These are phyloP conservation scores for Ceratocystis harringtonii DNA, from an alignment of 2,329 filamentous ascomycete species.

Conservation along the genomic window DNA sequence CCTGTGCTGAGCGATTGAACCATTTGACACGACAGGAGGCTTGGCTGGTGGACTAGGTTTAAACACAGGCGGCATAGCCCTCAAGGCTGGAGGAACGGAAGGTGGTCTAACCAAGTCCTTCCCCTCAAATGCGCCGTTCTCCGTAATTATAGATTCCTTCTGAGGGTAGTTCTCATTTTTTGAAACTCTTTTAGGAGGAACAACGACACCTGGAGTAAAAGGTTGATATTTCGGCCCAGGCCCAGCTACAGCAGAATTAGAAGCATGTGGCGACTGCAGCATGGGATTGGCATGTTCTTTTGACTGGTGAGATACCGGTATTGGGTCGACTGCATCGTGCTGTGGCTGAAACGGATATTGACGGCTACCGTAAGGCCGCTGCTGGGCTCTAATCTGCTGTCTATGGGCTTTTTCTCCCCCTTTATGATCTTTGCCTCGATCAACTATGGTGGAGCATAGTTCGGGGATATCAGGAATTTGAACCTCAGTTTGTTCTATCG, in stretches of 20 bases:
- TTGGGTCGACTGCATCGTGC: not conserved
- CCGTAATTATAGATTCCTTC: not conserved
- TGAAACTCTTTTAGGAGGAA: not conserved
- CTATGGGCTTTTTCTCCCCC: conserved; percentile 9
- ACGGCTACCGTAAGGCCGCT: conserved; percentile 8
- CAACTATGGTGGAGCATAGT: conserved; percentile 24
- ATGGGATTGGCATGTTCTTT: not conserved
- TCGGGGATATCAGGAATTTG: conserved; percentile 24
- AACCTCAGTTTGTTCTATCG: conserved; percentile 20
- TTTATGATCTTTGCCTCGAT: not conserved
- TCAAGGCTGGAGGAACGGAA: not conserved
- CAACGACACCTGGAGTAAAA: conserved; percentile 6
- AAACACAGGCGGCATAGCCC: not conserved
- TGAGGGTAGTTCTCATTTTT: not conserved
- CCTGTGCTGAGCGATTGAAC: not conserved
- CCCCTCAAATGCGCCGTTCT: not conserved
- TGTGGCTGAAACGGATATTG: conserved; percentile 18
- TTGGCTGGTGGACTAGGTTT: not conserved
- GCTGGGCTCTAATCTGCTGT: not conserved
- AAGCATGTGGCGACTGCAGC: not conserved
- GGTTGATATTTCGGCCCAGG: conserved; percentile 7
- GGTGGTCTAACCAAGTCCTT: not conserved
- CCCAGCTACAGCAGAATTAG: not conserved
- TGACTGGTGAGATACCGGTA: not conserved
- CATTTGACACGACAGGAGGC: not conserved